Conservation (phyloP, 495 filamentous ascomycete genomes). For the Aspergillus conjunctus region DNA sequence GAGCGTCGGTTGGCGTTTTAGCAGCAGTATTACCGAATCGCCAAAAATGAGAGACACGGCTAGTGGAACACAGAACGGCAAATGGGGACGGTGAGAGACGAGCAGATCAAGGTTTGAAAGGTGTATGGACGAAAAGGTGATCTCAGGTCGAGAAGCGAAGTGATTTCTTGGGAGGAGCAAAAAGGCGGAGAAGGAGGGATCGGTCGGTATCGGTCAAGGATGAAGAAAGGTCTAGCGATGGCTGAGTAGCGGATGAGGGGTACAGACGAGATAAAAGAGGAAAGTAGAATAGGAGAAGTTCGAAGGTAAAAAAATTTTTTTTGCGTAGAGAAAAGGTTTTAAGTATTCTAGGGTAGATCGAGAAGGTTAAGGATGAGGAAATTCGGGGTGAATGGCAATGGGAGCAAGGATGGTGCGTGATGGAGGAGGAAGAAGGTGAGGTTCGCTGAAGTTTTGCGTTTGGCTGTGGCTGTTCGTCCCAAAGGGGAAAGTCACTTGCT, state of each 20-base stretch:
- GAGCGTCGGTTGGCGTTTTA: neutral
- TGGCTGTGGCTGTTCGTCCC: conserved; percentile 16
- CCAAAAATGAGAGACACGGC: neutral
- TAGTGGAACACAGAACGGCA: neutral
- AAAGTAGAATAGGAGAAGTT: neutral
- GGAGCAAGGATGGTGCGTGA: neutral
- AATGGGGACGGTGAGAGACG: neutral
- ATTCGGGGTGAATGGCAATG: conserved; percentile 1
- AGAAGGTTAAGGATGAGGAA: conserved; percentile 8
- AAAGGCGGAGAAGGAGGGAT: conserved; percentile 32
- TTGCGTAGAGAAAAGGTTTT: neutral
- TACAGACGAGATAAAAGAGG: conserved; percentile 7
- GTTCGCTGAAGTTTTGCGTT: conserved; percentile 14
- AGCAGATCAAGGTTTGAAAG: neutral
- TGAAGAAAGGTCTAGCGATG: neutral
- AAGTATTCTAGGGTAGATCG: conserved; percentile 13
- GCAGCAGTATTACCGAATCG: neutral
- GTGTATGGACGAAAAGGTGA: conserved; percentile 1
- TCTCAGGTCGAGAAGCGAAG: neutral
- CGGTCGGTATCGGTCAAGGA: conserved; percentile 27
- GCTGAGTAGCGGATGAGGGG: conserved; percentile 28
- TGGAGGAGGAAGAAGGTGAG: conserved; percentile 5
- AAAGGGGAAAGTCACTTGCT: conserved; percentile 24
- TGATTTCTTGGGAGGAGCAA: conserved; percentile 31
- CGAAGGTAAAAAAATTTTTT: neutral